Evolutionary conservation across 78 protist species (phyloP).

Genomic region (Dictyostelium purpureum): DNA sequence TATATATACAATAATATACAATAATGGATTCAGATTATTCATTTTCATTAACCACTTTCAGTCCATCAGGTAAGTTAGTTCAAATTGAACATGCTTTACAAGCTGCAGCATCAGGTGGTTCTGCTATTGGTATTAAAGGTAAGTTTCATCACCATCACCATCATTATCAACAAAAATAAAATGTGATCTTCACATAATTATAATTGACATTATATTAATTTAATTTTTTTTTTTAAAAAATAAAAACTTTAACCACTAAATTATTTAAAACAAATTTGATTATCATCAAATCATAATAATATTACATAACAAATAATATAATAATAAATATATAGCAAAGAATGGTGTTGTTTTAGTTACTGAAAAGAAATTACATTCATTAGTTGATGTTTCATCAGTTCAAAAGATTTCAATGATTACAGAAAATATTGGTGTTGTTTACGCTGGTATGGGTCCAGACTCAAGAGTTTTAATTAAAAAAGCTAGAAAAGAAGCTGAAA

Average conservation of each 20-base stretch:
- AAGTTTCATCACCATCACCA: neutral
- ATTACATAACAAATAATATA: neutral
- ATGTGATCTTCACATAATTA: neutral
- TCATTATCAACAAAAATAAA: neutral
- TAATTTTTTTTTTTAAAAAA: too few species aligned
- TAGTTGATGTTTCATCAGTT: conserved; percentile 93
- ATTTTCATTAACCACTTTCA: conserved; percentile 99
- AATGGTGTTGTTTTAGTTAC: conserved; percentile 99
- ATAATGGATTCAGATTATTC: conserved; percentile 82
- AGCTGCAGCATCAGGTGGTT: conserved; percentile 95
- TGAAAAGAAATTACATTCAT: conserved; percentile 96
- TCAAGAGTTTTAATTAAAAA: conserved; percentile 89
- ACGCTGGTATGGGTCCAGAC: conserved; percentile 99
- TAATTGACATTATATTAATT: neutral
- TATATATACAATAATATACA: neutral
- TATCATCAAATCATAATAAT: too few species aligned
- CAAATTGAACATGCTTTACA: conserved; percentile 99
- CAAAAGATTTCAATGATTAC: conserved; percentile 87
- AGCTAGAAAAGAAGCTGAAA: conserved; percentile 96
- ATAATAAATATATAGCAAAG: conserved; percentile 90
- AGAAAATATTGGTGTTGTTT: conserved; percentile 92
- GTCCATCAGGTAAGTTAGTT: conserved; percentile 99
- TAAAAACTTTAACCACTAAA: too few species aligned
- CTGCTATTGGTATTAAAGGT: conserved; percentile 98
- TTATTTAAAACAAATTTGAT: too few species aligned